Evolutionary conservation across 2,329 filamentous ascomycete genomes (phyloP).

Genomic region (Sclerotinia minor): DNA sequence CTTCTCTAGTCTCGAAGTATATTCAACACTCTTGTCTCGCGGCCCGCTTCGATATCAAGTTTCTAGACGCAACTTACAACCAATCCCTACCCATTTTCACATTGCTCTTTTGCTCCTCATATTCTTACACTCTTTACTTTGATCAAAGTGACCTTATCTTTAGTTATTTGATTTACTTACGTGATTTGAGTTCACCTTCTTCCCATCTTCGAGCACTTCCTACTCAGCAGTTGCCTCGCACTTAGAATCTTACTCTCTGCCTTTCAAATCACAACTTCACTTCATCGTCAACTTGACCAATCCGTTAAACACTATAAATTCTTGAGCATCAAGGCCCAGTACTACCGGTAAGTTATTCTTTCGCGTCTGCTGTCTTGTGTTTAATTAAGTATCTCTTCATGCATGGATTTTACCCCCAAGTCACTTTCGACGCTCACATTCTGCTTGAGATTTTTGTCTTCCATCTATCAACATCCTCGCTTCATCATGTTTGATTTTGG

Average conservation of each 20-base stretch:
- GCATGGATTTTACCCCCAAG: neutral
- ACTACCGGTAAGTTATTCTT: neutral
- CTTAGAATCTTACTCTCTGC: neutral
- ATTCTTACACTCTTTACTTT: neutral
- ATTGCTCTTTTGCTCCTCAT: neutral
- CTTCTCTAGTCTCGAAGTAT: neutral
- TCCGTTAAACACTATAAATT: neutral
- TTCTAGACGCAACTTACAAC: neutral
- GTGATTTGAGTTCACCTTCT: neutral
- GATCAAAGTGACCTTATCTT: neutral
- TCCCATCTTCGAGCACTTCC: neutral
- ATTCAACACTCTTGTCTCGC: slow-evolving; percentile 6
- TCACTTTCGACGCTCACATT: neutral
- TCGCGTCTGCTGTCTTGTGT: neutral
- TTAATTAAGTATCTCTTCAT: neutral
- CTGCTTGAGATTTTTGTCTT: neutral
- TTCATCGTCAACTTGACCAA: neutral
- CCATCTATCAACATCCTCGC: neutral
- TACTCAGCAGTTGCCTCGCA: neutral
- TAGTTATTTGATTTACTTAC: neutral
- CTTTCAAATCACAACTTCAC: neutral
- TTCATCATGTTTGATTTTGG: slow-evolving; percentile 4
- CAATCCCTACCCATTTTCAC: neutral
- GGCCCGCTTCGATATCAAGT: neutral
- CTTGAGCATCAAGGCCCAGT: neutral